Evolutionary conservation across 257 asterid genomes (phyloP), one percentile per base, ranked within the genome.

Genomic region (Capsicum chinense): DNA sequence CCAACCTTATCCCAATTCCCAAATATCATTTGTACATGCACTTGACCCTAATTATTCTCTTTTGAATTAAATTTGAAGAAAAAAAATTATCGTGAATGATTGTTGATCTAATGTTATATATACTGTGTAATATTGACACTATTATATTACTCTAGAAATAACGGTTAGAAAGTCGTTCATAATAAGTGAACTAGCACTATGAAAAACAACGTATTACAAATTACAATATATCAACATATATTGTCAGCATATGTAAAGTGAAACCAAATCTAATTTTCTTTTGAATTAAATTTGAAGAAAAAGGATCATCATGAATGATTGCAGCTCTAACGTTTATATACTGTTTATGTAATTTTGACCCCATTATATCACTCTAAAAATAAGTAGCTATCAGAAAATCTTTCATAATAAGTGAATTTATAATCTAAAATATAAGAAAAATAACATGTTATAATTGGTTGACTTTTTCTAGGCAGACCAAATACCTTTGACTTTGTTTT

Each of bases 231-330:
- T 39, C 5, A 39, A 39, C 3, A 39, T 39, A 39, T 26, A 35
- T 3, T 50, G 9, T 15, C 9, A 3, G 33, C 64, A 2, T 37
- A 16, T 84, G n/a, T 59, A 79, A 19, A 78, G 35, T 47, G 39
- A 74, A 21, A 84, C 91, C 93, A 91, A 88, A 93, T 59, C 62
- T 12, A 7, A 26, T 26, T 64, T 39, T 39, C 44, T 3, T 39
- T 4, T 39, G 44, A 39, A 39, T 39, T 63, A 63, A 63, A 21
- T 63, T 35, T 63, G 9, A 63, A 63, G 70, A 2, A 63, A 21
- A 63, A 63, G 8, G 7, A 15, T 15, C n/a, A 56, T 56, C 8
- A 7, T 56, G 62, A 56, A 63, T 62, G 15, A 62, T 62, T 19
- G 21, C 21, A 19, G 67, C 19, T 63, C 70, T 63, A 63, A 63